Evolutionary conservation across 352 stramenopile species (phyloP).

Genomic region (Pythium phragmitis): DNA sequence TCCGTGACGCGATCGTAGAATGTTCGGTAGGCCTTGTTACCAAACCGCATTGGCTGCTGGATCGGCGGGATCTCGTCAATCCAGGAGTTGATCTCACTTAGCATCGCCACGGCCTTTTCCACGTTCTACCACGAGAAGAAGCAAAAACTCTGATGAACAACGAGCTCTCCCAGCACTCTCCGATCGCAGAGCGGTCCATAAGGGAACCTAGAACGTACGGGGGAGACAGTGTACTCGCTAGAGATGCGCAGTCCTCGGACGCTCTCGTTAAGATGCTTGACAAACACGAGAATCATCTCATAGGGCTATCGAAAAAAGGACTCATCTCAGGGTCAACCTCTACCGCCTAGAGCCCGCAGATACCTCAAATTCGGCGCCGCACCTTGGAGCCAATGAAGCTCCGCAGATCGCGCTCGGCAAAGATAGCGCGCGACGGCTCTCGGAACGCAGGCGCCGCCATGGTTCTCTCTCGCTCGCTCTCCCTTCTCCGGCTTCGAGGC

Average conservation of each 20-base stretch:
- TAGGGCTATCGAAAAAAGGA: slow-evolving; percentile 43
- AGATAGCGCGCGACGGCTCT: slow-evolving; percentile 75
- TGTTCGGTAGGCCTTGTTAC: slow-evolving; percentile 93
- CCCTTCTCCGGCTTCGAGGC: neutral
- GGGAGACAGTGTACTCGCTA: slow-evolving; percentile 61
- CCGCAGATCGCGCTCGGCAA: slow-evolving; percentile 66
- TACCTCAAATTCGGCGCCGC: slow-evolving; percentile 3
- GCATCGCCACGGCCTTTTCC: slow-evolving; percentile 54
- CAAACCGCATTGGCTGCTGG: slow-evolving; percentile 93
- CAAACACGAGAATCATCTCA: slow-evolving; percentile 79
- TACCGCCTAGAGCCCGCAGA: neutral
- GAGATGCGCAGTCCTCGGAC: slow-evolving; percentile 62
- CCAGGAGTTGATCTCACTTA: slow-evolving; percentile 77
- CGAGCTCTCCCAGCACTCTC: neutral
- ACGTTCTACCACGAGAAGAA: slow-evolving; percentile 51
- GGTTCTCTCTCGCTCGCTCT: slow-evolving; percentile 2
- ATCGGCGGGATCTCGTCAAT: slow-evolving; percentile 92
- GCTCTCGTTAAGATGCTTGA: slow-evolving; percentile 82
- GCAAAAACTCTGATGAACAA: neutral
- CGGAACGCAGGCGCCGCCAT: slow-evolving; percentile 34
- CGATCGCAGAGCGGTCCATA: neutral
- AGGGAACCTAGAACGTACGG: slow-evolving; percentile 32
- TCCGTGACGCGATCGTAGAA: slow-evolving; percentile 86
- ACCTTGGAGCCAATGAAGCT: slow-evolving; percentile 72
- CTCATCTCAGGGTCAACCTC: neutral